Percentiles rank a stretch among this genome's conserved stretches.
phyloP scores from a whole-genome alignment of 345 rosid species.

The Hibiscus syriacus region DNA sequence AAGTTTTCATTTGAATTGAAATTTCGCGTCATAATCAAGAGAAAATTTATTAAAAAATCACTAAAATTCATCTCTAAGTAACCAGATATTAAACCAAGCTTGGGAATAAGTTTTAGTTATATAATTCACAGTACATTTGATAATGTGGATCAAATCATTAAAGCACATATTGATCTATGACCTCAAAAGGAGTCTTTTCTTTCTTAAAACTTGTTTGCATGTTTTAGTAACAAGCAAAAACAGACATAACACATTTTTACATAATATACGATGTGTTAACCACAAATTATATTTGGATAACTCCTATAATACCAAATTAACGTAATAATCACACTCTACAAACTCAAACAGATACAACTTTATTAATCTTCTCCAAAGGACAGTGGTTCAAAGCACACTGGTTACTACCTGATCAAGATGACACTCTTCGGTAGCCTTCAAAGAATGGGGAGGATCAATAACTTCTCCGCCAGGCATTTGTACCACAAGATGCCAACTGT shows the following conservation, averaged over 20 bases:
- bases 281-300: neutral
- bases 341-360: neutral
- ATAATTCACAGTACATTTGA: neutral
- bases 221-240: neutral
- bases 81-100: neutral
- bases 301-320: too few species aligned
- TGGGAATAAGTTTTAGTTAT: neutral
- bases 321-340: neutral
- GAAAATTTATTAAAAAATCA: neutral
- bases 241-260: neutral
- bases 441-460: constrained; percentile 67
- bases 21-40: neutral
- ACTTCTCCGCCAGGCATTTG: constrained; percentile 64
- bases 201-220: neutral
- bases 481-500: constrained; percentile 73
- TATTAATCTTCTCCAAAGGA: neutral
- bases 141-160: neutral
- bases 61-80: neutral
- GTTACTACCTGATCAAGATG: constrained; percentile 52
- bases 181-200: neutral
- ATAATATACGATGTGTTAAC: neutral
- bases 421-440: constrained; percentile 57
- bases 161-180: neutral
- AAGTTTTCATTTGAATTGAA: neutral
- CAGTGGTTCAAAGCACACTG: constrained; percentile 2